These are phyloP conservation scores for Thermochaetoides thermophila DNA, from an alignment of 495 filamentous ascomycete genomes.

Conservation along the genomic window DNA sequence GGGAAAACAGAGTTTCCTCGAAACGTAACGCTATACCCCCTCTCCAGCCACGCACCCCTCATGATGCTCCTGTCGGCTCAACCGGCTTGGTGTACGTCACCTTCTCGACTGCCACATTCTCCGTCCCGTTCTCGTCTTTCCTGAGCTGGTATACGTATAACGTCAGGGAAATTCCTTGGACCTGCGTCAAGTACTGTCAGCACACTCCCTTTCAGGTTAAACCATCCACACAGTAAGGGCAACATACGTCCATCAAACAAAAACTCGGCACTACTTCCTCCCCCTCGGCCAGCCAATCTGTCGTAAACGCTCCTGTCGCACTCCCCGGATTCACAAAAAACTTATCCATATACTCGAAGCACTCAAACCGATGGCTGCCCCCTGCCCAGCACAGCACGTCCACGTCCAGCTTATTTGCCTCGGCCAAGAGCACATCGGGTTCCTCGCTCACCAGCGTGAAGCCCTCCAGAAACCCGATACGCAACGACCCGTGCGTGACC, in stretches of 20 bases:
- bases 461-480: conserved; percentile 93
- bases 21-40: background rate
- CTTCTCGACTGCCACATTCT: conserved; percentile 94
- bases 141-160: conserved; percentile 95
- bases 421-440: conserved; percentile 79
- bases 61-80: conserved; percentile 31
- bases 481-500: conserved; percentile 81
- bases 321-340: conserved; percentile 99
- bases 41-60: conserved; percentile 3
- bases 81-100: conserved; percentile 89
- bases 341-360: conserved; percentile 95
- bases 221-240: too few relatives aligned
- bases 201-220: too few relatives aligned
- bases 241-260: conserved; percentile 95
- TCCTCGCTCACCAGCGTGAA: conserved; percentile 91
- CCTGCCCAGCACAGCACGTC: conserved; percentile 86
- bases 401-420: conserved; percentile 89
- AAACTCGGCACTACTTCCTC: conserved; percentile 90
- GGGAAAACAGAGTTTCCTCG: background rate
- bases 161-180: conserved; percentile 93
- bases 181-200: conserved; percentile 49
- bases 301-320: conserved; percentile 71
- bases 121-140: conserved; percentile 73
- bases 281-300: conserved; percentile 44
- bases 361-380: conserved; percentile 94